Evolutionary conservation across 768 basidiomycete genomes (phyloP), one percentile per base, ranked within the genome.

Genomic region (Russula lepida): DNA sequence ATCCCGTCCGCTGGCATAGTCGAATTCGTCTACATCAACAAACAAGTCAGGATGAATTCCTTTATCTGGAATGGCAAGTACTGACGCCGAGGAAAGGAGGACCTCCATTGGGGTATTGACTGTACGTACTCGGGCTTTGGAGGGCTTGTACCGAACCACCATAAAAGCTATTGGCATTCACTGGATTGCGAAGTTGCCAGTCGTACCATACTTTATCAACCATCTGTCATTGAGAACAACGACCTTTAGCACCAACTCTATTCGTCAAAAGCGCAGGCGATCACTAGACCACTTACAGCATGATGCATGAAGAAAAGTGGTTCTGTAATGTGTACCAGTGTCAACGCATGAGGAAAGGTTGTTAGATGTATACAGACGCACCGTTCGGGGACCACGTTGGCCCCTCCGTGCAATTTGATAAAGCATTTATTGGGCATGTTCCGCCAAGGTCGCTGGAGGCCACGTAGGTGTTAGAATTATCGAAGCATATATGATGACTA

Each of bases 221-320:
- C 73, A 73, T 74, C 70, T 70, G 58, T 35, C 21, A 23, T 12
- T 28, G 17, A 41, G 28, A 9, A 60, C 12, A 6, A 6, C 23
- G 11, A 25, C 12, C 6, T 51, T 50, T 50, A 50, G 37, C 28
- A 12, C n/a, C 25, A 30, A 28, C 12, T 17, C 12, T 7, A 17
- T 15, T 30, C 7, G 28, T 44, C 28, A 30, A 21, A 21, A 8
- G 15, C 6, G 15, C 8, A 27, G 44, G 54, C 21, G 21, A 44
- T 9, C 15, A 37, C 43, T 41, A n/a, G 8, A 41, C 8, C 8
- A 43, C 69, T 53, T 51, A 75, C 74, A 2, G 69, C 70, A 57
- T 74, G 74, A 66, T 74, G 72, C 44, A 74, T 37, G 63, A 65
- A 75, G 63, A 75, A 74, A n/a, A 75, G 56, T 2, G 74, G 73